phyloP scores from a whole-genome alignment of 192 early-diverging fungal species.

The Backusella westeae region DNA sequence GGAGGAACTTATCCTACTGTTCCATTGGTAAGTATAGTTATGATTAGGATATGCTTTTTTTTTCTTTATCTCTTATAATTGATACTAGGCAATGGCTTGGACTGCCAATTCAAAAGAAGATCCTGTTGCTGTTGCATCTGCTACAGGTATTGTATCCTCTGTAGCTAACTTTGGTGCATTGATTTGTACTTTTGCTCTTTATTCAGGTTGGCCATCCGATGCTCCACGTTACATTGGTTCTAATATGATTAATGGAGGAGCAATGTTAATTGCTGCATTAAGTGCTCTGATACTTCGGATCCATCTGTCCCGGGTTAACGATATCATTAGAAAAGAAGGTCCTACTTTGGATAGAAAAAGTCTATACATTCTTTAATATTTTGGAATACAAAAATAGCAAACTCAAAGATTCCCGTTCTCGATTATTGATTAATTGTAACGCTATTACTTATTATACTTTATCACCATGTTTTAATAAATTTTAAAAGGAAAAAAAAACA shows the following conservation, averaged over 20 bases:
- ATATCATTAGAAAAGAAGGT: slow-evolving; percentile 16
- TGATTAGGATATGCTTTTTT: neutral
- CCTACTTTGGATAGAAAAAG: neutral
- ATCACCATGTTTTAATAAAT: too few relatives aligned
- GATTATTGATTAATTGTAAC: too few relatives aligned
- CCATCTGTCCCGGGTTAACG: slow-evolving; percentile 16
- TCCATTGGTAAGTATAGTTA: slow-evolving; percentile 23
- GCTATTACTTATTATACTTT: too few relatives aligned
- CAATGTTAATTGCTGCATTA: slow-evolving; percentile 31
- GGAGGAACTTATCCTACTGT: slow-evolving; percentile 38
- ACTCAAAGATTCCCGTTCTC: neutral
- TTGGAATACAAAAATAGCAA: neutral
- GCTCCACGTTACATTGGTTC: slow-evolving; percentile 35
- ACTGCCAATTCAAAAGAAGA: slow-evolving; percentile 37
- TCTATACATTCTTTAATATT: neutral
- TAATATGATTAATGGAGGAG: slow-evolving; percentile 34
- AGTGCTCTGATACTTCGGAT: slow-evolving; percentile 23
- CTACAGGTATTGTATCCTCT: slow-evolving; percentile 36
- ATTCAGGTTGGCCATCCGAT: slow-evolving; percentile 32
- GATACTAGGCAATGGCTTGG: slow-evolving; percentile 33
- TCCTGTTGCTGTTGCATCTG: slow-evolving; percentile 27
- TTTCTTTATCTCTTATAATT: neutral
- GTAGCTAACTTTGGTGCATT: slow-evolving; percentile 36
- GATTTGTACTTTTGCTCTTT: slow-evolving; percentile 34
- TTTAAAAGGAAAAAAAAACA: too few relatives aligned